A percentile compares a stretch with the other conserved stretches of the same genome.
Conservation (phyloP, 495 filamentous ascomycete species). For the Polyplosphaeria fusca region DNA sequence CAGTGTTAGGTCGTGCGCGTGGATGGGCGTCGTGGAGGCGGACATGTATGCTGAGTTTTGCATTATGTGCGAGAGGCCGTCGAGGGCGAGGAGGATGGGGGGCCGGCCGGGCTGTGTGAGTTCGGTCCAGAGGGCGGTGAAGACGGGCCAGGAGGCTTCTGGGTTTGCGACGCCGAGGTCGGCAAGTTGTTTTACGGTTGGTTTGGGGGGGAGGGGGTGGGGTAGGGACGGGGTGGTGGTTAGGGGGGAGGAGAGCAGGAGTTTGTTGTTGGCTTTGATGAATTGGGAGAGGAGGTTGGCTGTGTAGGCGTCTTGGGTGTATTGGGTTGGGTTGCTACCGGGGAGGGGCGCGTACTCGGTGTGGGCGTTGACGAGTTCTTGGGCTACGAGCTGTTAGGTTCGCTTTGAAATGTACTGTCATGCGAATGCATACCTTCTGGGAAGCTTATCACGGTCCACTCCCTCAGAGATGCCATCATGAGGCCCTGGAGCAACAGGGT, state of each 20-base stretch:
- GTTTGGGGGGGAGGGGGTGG: slow-evolving; percentile 54
- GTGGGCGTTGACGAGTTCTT: slow-evolving; percentile 73
- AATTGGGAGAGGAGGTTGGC: slow-evolving; percentile 69
- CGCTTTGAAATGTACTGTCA: neutral
- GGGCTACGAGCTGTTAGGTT: slow-evolving; percentile 51
- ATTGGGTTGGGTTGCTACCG: slow-evolving; percentile 56
- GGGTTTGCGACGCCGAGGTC: slow-evolving; percentile 69
- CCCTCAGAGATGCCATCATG: slow-evolving; percentile 74
- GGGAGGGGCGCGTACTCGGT: slow-evolving; percentile 76
- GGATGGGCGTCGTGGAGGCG: slow-evolving; percentile 65
- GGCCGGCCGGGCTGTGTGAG: slow-evolving; percentile 67
- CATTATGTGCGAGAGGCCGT: slow-evolving; percentile 80
- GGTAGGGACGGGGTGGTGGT: slow-evolving; percentile 60
- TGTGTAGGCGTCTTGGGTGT: slow-evolving; percentile 73
- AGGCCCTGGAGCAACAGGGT: slow-evolving; percentile 80
- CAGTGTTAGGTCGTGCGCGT: slow-evolving; percentile 80
- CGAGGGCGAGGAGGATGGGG: slow-evolving; percentile 73
- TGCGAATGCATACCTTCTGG: slow-evolving; percentile 69
- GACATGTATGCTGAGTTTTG: slow-evolving; percentile 65
- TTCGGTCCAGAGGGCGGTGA: slow-evolving; percentile 77
- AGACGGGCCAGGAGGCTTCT: slow-evolving; percentile 73
- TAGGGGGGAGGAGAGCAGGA: slow-evolving; percentile 59
- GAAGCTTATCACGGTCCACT: slow-evolving; percentile 84
- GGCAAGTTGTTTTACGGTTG: slow-evolving; percentile 64
- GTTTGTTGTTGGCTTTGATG: slow-evolving; percentile 63